Evolutionary conservation across 2,329 filamentous ascomycete species (phyloP).

Genomic region (Epichloe gansuensis): DNA sequence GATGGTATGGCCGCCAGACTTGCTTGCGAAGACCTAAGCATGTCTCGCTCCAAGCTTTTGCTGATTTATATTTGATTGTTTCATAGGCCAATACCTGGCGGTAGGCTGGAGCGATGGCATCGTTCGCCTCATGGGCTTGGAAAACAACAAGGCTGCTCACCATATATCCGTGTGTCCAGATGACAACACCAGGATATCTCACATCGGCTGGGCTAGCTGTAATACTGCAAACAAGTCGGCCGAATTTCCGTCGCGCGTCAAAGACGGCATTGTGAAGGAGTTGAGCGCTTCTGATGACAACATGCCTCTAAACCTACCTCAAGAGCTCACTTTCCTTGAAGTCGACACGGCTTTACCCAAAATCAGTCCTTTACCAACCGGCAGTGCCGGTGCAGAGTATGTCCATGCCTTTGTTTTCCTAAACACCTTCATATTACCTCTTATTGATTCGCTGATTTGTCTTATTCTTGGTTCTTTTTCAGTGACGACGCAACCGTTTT

Average conservation of each 20-base stretch:
- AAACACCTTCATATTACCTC: not conserved
- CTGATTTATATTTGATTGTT: not conserved
- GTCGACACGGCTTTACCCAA: slow-evolving; percentile 66
- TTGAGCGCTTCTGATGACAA: slow-evolving; percentile 6
- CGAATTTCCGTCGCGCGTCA: slow-evolving; percentile 5
- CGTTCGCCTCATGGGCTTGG: slow-evolving; percentile 64
- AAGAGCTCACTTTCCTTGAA: slow-evolving; percentile 62
- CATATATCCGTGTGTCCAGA: slow-evolving; percentile 45
- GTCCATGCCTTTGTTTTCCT: slow-evolving; percentile 14
- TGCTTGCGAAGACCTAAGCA: no score
- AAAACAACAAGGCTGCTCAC: slow-evolving; percentile 72
- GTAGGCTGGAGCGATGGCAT: slow-evolving; percentile 74
- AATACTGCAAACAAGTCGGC: slow-evolving; percentile 20
- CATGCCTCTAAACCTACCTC: slow-evolving; percentile 45
- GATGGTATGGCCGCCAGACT: slow-evolving; percentile 42
- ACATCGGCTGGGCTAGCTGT: slow-evolving; percentile 42
- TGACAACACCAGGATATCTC: slow-evolving; percentile 31
- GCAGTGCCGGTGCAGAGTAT: slow-evolving; percentile 51
- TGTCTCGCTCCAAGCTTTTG: not conserved
- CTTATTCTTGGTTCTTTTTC: not conserved
- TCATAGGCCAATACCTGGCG: slow-evolving; percentile 59
- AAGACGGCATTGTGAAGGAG: slow-evolving; percentile 8
- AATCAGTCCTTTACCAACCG: slow-evolving; percentile 54
- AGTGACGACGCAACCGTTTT: slow-evolving; percentile 50
- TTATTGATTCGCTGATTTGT: slow-evolving; percentile 6